These are phyloP conservation scores for Scortechinia acanthostroma DNA, from an alignment of 2,329 filamentous ascomycete genomes.

Conservation along the genomic window DNA sequence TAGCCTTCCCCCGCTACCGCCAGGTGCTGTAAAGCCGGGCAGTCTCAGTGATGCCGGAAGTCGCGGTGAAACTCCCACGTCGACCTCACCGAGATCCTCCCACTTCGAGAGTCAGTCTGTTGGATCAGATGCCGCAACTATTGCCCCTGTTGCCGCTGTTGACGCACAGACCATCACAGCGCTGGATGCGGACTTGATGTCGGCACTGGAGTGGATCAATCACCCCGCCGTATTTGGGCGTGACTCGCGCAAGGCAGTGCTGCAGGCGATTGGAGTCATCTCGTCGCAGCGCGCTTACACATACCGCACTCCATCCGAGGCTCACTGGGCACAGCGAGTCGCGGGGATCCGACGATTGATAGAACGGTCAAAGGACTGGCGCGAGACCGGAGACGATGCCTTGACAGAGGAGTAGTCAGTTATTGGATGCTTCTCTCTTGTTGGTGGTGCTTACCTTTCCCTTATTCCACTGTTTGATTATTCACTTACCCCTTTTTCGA, in stretches of 20 bases:
- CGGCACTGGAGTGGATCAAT: background rate
- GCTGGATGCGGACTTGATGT: background rate
- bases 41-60: background rate
- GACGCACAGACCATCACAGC: background rate
- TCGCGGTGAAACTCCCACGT: background rate
- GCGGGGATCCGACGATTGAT: background rate
- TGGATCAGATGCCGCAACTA: background rate
- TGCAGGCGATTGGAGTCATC: background rate
- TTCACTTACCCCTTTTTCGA: too few relatives aligned
- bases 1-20: conserved; percentile 80
- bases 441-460: too few relatives aligned
- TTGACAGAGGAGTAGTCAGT: background rate
- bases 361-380: background rate
- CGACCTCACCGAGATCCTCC: background rate
- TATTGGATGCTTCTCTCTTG: too few relatives aligned
- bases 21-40: conserved; percentile 13
- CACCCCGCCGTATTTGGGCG: conserved; percentile 1
- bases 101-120: background rate
- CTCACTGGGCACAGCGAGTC: background rate
- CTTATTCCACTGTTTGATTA: background rate
- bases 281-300: conserved; percentile 1
- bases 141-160: background rate
- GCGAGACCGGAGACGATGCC: background rate
- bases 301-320: background rate
- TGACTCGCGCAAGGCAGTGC: conserved; percentile 1